Evolutionary conservation across 108 stramenopile genomes (phyloP), one percentile per base, ranked within the genome.

Genomic region (Phaeodactylum tricornutum): DNA sequence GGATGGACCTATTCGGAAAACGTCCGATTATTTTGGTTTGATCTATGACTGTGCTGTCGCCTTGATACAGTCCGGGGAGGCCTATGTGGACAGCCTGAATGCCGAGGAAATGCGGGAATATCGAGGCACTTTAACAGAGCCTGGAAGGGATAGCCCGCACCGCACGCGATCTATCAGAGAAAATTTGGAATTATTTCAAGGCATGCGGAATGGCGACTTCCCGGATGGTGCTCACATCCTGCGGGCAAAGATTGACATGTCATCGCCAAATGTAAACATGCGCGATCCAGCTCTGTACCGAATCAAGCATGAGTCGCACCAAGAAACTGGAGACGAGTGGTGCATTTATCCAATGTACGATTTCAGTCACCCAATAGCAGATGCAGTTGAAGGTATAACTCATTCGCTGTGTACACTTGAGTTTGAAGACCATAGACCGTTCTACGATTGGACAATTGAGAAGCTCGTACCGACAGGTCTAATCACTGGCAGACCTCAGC

Each of bases 271-370:
- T 46, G 68, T 95, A 28, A 95, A 95, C 57, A 69, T 95, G 64
- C 68, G 93, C 26, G 93, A 95, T 73, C 93, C 93, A 25, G 71
- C 88, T 22, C 45, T 92, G 1, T 95, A 88, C 49, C 81, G 93
- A n/a, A 90, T 95, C 62, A 87, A 90, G 51, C 79, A 77, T 50
- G 90, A 76, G 59, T 67, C 64, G 21, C 93, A 92, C 57, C 93
- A 89, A 39, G 74, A 73, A 32, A 94, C 93, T 24, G 93, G 85
- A 12, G 82, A 89, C 45, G 63, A 70, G 29, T 92, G 89, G 89
- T 84, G 87, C 64, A 82, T 94, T 33, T 94, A 92, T 55, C 93
- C 93, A 26, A 94, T 94, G 93, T 94, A 94, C 55, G 93, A 94
- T 56, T 92, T 89, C 57, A 72, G 74, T 20, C 93, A 94, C 62